phyloP scores from a whole-genome alignment of 129 eudicot species.

The Flaveria linearis region DNA sequence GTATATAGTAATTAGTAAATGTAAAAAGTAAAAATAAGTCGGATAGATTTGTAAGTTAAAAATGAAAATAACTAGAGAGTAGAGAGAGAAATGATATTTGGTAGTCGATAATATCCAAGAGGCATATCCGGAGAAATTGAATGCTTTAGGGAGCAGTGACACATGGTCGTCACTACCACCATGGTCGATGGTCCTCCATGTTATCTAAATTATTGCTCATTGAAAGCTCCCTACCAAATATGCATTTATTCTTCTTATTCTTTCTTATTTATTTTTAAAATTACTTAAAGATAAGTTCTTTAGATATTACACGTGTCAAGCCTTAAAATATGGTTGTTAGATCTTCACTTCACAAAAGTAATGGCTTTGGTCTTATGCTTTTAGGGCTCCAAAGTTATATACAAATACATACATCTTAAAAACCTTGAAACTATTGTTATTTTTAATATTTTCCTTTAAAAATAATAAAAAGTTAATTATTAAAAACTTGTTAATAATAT shows the following conservation, averaged over 20 bases:
- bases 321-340: neutral
- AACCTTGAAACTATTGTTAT: neutral
- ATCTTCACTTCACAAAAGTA: neutral
- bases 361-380: neutral
- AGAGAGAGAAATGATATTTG: neutral
- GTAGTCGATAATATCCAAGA: slow-evolving; percentile 17
- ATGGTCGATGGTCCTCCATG: slow-evolving; percentile 41
- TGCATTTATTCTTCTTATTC: neutral
- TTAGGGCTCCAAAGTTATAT: neutral
- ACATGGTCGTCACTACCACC: slow-evolving; percentile 42
- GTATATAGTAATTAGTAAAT: too few relatives aligned
- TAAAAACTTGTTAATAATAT: neutral
- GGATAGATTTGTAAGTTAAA: too few relatives aligned
- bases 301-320: neutral
- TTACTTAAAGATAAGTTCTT: neutral
- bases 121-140: slow-evolving; percentile 42
- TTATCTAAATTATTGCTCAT: slow-evolving; percentile 35
- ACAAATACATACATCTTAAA: neutral
- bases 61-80: too few relatives aligned
- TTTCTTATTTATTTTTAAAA: neutral
- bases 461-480: neutral
- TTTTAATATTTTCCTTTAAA: neutral
- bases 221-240: slow-evolving; percentile 25
- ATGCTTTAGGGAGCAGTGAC: slow-evolving; percentile 44
- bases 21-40: too few relatives aligned